These are phyloP conservation scores for Psilocybe cyanescens DNA, from an alignment of 768 basidiomycete species.

Conservation along the genomic window DNA sequence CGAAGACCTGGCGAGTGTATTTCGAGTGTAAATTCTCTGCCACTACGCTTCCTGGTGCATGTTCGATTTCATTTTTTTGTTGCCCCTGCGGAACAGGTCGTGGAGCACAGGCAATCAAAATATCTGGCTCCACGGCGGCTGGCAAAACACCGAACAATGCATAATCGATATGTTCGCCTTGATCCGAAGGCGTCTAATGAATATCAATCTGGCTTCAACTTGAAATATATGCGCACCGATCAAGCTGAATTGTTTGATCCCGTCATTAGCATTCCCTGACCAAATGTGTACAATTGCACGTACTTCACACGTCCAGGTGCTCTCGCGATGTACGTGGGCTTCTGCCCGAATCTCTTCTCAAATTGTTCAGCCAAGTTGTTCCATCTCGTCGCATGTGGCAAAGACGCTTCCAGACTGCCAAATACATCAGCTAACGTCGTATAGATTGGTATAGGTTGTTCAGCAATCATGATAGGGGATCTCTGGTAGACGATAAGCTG, in stretches of 20 bases:
- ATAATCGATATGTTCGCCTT: constrained; percentile 87
- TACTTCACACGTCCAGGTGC: constrained; percentile 87
- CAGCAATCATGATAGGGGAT: constrained; percentile 49
- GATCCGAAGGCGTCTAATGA: constrained; percentile 14
- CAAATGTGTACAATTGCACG: constrained; percentile 18
- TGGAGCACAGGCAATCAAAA: constrained; percentile 77
- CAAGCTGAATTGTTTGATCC: constrained; percentile 30
- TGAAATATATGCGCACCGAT: constrained; percentile 39
- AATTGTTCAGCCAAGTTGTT: constrained; percentile 65
- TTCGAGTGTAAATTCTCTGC: constrained; percentile 65
- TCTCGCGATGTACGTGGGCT: constrained; percentile 71
- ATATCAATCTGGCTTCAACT: neutral
- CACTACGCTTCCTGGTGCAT: constrained; percentile 55
- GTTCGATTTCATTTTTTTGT: constrained; percentile 23
- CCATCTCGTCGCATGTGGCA: constrained; percentile 66
- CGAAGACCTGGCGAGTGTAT: constrained; percentile 64
- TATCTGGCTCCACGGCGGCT: constrained; percentile 83
- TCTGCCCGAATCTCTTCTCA: constrained; percentile 62
- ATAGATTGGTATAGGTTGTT: constrained; percentile 64
- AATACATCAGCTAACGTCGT: constrained; percentile 61
- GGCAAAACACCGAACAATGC: constrained; percentile 84
- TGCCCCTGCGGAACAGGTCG: constrained; percentile 32
- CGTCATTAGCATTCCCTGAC: neutral
- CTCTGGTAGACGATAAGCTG: constrained; percentile 10
- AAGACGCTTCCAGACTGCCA: constrained; percentile 51